Evolutionary conservation across 2,329 filamentous ascomycete genomes (phyloP).

Genomic region (Monosporascus sp.): DNA sequence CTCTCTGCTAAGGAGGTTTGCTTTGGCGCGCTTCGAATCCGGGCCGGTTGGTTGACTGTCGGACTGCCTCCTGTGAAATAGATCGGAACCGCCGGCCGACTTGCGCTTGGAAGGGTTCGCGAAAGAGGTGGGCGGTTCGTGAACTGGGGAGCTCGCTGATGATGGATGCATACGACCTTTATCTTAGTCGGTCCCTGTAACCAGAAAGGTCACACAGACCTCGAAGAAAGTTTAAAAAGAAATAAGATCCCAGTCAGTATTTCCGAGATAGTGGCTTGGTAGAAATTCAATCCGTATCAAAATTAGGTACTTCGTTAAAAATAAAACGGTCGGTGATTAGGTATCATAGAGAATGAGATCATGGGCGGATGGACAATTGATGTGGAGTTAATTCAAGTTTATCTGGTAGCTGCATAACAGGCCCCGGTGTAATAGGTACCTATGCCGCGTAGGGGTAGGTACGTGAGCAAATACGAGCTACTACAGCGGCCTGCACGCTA

Average conservation of each 20-base stretch:
- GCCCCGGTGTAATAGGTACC: no score
- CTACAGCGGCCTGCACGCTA: no score
- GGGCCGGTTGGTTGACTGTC: conserved; percentile 2
- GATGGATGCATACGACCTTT: conserved; percentile 25
- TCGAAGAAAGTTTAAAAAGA: conserved; percentile 1
- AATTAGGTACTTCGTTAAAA: no score
- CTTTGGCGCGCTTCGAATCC: conserved; percentile 18
- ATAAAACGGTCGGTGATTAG: no score
- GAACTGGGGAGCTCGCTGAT: conserved; percentile 16
- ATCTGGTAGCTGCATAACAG: no score
- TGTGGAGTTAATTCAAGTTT: neutral
- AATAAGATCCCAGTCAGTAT: neutral
- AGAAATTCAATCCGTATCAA: no score
- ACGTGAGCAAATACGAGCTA: no score
- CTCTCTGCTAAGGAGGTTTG: conserved; percentile 4
- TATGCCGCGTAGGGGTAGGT: no score
- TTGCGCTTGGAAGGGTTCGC: conserved; percentile 22
- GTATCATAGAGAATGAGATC: neutral
- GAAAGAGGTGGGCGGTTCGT: conserved; percentile 17
- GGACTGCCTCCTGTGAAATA: conserved; percentile 7
- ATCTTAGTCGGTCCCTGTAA: conserved; percentile 18
- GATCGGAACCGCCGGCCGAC: conserved; percentile 5
- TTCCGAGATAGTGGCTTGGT: no score
- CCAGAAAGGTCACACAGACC: conserved; percentile 20
- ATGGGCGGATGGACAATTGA: neutral